phyloP scores from a whole-genome alignment of 306 rosid species.

The Corylus avellana region DNA sequence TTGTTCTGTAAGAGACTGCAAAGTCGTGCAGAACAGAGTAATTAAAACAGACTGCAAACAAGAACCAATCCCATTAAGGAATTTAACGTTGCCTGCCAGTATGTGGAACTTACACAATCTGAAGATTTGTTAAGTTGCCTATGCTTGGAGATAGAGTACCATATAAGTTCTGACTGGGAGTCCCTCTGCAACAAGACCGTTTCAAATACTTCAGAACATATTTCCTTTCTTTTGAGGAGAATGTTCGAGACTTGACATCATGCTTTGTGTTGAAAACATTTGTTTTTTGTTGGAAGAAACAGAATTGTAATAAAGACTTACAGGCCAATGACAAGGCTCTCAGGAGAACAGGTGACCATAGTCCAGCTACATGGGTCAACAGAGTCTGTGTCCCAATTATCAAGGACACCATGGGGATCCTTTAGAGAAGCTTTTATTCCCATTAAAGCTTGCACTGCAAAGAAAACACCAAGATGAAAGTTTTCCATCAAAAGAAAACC shows the following conservation, averaged over 20 bases:
- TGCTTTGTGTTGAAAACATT: not conserved
- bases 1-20: conserved; percentile 91
- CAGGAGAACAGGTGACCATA: conserved; percentile 96
- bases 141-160: conserved; percentile 91
- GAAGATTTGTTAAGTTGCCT: conserved; percentile 95
- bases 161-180: conserved; percentile 92
- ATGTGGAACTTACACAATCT: conserved; percentile 71
- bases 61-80: conserved; percentile 21
- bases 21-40: conserved; percentile 26
- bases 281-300: conserved; percentile 7
- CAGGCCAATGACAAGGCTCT: conserved; percentile 82
- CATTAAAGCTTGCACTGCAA: conserved; percentile 92
- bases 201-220: conserved; percentile 23
- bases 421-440: conserved; percentile 59
- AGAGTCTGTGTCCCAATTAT: conserved; percentile 91
- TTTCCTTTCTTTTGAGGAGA: not conserved
- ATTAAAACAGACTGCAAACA: conserved; percentile 1
- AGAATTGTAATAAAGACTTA: conserved; percentile 43
- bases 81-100: not conserved
- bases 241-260: not conserved
- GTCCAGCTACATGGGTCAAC: conserved; percentile 99
- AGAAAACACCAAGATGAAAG: conserved; percentile 37
- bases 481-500: conserved; percentile 19
- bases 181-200: conserved; percentile 67
- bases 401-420: conserved; percentile 95